Conservation (phyloP, 805 yeast genomes). For the Diddensiella caesifluorescens region DNA sequence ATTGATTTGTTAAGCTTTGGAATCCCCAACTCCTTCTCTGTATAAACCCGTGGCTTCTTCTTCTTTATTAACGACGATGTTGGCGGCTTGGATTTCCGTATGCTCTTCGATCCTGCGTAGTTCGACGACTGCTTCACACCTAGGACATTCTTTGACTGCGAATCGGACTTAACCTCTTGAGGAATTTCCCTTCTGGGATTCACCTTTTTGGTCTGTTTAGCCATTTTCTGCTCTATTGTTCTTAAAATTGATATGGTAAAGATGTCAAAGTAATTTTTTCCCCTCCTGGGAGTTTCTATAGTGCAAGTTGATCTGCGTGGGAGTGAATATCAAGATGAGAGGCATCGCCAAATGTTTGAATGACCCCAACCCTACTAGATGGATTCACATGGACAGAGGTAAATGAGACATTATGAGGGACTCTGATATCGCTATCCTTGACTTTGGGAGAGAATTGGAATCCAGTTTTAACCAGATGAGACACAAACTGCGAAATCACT, state of each 20-base stretch:
- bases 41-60: constrained; percentile 38
- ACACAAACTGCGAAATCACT: constrained; percentile 56
- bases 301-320: constrained; percentile 18
- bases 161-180: constrained; percentile 30
- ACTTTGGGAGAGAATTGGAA: constrained; percentile 39
- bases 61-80: constrained; percentile 15
- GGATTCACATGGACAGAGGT: constrained; percentile 57
- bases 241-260: no score
- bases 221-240: constrained; percentile 17
- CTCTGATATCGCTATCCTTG: constrained; percentile 39
- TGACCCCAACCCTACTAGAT: constrained; percentile 36
- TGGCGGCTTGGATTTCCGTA: constrained; percentile 5
- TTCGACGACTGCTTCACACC: constrained; percentile 13
- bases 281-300: constrained; percentile 6
- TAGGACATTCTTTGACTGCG: constrained; percentile 23
- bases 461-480: constrained; percentile 40
- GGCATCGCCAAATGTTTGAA: constrained; percentile 59
- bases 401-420: constrained; percentile 73
- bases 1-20: constrained; percentile 80
- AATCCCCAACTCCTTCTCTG: constrained; percentile 72
- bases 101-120: constrained; percentile 13
- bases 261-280: neutral
- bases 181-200: constrained; percentile 28
- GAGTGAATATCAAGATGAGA: constrained; percentile 52
- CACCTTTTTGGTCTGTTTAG: constrained; percentile 9